Percentiles rank a stretch among this genome's conserved stretches.
phyloP scores from a whole-genome alignment of 176 grass and related monocot species.

The Alopecurus myosuroides region DNA sequence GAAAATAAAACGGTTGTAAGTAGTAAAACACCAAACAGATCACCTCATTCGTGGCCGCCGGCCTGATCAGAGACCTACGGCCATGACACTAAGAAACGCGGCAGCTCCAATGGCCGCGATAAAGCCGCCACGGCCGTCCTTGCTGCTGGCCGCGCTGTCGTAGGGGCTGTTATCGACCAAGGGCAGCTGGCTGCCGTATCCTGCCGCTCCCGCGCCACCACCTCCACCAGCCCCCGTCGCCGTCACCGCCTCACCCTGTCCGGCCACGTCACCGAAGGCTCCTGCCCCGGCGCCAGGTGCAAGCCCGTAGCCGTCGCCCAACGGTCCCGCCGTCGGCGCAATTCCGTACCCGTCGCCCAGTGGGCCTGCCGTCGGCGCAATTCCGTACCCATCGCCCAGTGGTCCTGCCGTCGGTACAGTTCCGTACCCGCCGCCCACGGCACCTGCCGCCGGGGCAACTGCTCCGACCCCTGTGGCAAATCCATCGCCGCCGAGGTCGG shows the following conservation, averaged over 20 bases:
- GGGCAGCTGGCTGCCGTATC: constrained; percentile 44
- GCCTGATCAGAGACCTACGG: not conserved
- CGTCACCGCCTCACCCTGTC: not conserved
- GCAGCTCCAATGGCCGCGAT: not conserved
- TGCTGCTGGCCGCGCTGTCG: constrained; percentile 56
- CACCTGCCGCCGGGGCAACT: not conserved
- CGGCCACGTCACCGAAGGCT: not conserved
- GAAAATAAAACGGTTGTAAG: no score
- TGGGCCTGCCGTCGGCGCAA: not conserved
- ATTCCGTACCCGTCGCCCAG: not conserved
- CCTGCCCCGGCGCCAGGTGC: not conserved
- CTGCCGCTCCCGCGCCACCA: constrained; percentile 2
- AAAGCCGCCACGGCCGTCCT: not conserved
- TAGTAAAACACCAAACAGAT: not conserved
- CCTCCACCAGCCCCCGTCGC: not conserved
- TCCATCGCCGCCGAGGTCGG: not conserved
- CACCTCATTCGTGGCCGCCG: not conserved
- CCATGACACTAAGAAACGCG: not conserved
- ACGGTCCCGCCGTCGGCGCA: not conserved
- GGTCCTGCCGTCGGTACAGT: no score
- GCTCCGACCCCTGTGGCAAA: not conserved
- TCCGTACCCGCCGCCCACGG: no score
- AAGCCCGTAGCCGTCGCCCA: not conserved
- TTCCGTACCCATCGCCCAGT: no score
- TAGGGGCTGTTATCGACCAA: constrained; percentile 83